These are phyloP conservation scores for Pseudogymnoascus sp. DNA, from an alignment of 2,329 filamentous ascomycete species.

Conservation along the genomic window DNA sequence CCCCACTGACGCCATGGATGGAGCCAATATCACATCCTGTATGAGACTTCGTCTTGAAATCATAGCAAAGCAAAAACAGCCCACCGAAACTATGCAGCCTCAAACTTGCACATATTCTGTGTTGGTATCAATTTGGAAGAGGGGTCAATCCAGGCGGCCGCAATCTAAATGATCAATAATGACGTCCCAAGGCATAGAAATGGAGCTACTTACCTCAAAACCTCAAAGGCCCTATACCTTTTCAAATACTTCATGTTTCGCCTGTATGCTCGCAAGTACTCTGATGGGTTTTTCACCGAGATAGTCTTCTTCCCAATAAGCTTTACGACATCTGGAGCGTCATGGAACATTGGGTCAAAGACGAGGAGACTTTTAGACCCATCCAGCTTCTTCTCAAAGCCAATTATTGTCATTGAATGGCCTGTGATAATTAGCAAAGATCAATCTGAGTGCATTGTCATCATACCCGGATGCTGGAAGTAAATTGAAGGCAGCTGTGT, in stretches of 20 bases:
- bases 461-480: constrained; percentile 67
- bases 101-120: not conserved
- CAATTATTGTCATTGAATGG: constrained; percentile 85
- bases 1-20: not conserved
- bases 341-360: constrained; percentile 78
- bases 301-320: constrained; percentile 43
- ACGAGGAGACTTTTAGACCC: constrained; percentile 66
- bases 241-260: constrained; percentile 58
- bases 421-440: constrained; percentile 37
- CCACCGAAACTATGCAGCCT: not conserved
- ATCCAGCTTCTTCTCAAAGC: constrained; percentile 61
- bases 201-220: constrained; percentile 54
- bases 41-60: not conserved
- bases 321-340: constrained; percentile 53
- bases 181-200: not conserved
- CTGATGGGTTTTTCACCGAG: constrained; percentile 38
- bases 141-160: not conserved
- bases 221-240: constrained; percentile 69
- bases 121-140: not conserved
- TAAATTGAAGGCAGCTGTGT: constrained; percentile 79
- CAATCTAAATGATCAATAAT: not conserved
- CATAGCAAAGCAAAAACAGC: not conserved
- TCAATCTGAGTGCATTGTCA: not conserved
- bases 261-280: constrained; percentile 64
- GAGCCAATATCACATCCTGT: not conserved